A percentile compares a stretch with the other conserved stretches of the same genome.
These are phyloP conservation scores for Cadophora gregata DNA, from an alignment of 2,329 filamentous ascomycete species.

Conservation along the genomic window DNA sequence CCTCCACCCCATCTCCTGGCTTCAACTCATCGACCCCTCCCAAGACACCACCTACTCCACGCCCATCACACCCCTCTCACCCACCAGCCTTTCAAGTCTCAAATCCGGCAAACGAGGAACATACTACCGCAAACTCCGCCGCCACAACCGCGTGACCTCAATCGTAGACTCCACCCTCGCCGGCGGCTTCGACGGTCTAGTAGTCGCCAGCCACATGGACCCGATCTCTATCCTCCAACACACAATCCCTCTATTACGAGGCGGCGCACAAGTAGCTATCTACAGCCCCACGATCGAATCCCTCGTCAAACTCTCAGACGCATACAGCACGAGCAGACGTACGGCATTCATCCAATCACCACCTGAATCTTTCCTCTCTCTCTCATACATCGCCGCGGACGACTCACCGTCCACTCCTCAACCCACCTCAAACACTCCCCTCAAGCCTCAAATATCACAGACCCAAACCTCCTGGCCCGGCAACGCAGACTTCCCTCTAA, in stretches of 20 bases:
- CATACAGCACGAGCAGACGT: constrained; percentile 80
- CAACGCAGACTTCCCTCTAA: constrained; percentile 81
- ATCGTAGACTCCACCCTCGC: constrained; percentile 77
- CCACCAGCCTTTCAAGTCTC: constrained; percentile 68
- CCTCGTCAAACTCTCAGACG: constrained; percentile 77
- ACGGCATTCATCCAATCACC: constrained; percentile 71
- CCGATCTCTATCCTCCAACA: constrained; percentile 76
- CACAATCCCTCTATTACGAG: constrained; percentile 78
- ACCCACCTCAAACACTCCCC: neutral
- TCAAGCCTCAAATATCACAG: constrained; percentile 48
- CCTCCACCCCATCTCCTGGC: constrained; percentile 86
- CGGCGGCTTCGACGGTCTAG: constrained; percentile 82
- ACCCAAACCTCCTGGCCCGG: constrained; percentile 58
- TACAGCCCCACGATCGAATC: constrained; percentile 85
- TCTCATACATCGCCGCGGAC: constrained; percentile 47
- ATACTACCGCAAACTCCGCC: constrained; percentile 86
- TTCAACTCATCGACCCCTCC: constrained; percentile 82
- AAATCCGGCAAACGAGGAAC: constrained; percentile 84
- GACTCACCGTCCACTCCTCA: neutral
- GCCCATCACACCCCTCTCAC: constrained; percentile 63
- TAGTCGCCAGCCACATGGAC: constrained; percentile 84
- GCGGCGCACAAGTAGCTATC: constrained; percentile 83
- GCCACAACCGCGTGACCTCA: constrained; percentile 75
- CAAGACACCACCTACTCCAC: constrained; percentile 75
- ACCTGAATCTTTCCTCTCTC: constrained; percentile 51